Conservation (phyloP, 176 grass and related monocot species). For the Panicum miliaceum region DNA sequence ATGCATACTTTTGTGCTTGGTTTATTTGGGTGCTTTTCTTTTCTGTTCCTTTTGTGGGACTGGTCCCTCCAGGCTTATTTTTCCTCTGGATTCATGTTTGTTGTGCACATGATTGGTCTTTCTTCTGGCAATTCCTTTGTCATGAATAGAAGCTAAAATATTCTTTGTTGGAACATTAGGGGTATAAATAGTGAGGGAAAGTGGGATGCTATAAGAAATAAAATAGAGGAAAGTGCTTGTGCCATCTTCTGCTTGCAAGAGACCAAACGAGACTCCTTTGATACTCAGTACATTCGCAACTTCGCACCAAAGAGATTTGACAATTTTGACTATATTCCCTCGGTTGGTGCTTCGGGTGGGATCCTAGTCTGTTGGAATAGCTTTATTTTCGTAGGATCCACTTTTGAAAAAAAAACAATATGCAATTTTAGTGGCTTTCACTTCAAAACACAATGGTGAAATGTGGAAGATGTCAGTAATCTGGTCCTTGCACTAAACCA, state of each 20-base stretch:
- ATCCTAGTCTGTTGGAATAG: neutral
- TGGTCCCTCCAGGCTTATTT: too few species aligned
- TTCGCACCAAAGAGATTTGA: neutral
- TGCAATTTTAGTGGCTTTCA: accelerated
- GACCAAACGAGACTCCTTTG: neutral
- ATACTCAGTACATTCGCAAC: accelerated
- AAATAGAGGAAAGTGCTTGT: neutral
- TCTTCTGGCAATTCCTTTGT: too few species aligned
- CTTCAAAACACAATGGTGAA: accelerated
- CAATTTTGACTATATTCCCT: neutral
- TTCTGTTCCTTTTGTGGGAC: too few species aligned
- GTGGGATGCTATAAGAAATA: neutral
- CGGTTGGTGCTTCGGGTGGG: neutral
- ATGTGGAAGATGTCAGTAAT: neutral
- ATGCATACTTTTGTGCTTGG: too few species aligned
- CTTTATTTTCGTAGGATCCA: accelerated
- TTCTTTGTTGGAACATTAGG: neutral
- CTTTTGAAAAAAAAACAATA: neutral
- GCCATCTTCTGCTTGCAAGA: neutral
- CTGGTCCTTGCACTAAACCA: neutral
- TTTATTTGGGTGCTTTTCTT: too few species aligned
- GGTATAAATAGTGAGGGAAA: neutral
- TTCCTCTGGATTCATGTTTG: too few species aligned
- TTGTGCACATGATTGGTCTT: too few species aligned
- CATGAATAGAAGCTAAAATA: neutral